Conservation (phyloP, 176 grass and related monocot genomes). For the Otatea glauca region DNA sequence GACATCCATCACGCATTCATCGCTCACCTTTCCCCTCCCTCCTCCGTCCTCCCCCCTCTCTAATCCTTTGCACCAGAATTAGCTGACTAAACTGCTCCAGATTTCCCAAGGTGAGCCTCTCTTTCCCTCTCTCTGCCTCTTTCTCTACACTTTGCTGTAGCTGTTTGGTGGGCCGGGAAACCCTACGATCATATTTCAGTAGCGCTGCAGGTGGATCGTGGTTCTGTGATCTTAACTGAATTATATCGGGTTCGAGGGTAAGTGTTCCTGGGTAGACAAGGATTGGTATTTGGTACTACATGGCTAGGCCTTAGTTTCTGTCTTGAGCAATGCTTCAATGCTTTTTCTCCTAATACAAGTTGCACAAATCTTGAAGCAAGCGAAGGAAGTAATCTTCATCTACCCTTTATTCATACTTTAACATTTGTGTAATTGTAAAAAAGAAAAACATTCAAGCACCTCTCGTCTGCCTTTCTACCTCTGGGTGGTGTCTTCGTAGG, state of each 20-base stretch:
- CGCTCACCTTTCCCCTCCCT: constrained; percentile 41
- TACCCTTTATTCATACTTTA: no score
- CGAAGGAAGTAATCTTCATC: no score
- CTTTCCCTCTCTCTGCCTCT: neutral
- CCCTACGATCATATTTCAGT: neutral
- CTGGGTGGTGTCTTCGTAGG: neutral
- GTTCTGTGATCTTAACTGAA: neutral
- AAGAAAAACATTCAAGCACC: no score
- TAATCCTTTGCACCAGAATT: neutral
- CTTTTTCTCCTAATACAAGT: no score
- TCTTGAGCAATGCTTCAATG: no score
- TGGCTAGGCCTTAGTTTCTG: neutral
- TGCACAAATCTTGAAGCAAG: no score
- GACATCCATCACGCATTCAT: neutral
- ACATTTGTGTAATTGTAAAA: no score
- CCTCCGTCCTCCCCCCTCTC: neutral
- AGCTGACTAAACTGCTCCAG: constrained; percentile 3
- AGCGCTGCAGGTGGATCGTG: neutral
- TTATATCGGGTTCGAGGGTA: neutral
- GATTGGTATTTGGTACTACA: neutral
- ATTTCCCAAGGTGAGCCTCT: constrained; percentile 38
- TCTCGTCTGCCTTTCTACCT: no score
- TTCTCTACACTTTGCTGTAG: neutral
- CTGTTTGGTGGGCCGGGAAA: neutral
- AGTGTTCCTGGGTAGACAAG: neutral